These are phyloP conservation scores for Saccharomycopsis schoenii DNA, from an alignment of 805 yeast genomes.

Conservation along the genomic window DNA sequence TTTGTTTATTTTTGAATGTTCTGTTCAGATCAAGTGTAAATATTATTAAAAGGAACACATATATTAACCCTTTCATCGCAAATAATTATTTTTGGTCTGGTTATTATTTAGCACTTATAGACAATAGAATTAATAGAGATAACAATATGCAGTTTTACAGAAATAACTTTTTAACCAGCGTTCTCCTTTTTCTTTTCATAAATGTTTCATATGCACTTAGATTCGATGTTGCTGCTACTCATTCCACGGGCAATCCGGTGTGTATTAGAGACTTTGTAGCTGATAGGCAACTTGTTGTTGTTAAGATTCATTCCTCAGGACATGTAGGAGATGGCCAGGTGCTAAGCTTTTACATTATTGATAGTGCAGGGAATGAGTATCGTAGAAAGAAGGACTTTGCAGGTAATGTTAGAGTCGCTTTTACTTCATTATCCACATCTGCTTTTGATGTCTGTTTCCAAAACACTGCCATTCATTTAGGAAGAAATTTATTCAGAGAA, in stretches of 20 bases:
- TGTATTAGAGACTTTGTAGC: slow-evolving; percentile 90
- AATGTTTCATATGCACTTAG: slow-evolving; percentile 10
- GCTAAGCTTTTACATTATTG: slow-evolving; percentile 57
- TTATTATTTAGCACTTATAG: neutral
- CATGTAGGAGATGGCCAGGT: slow-evolving; percentile 78
- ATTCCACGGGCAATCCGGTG: slow-evolving; percentile 33
- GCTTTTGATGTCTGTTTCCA: slow-evolving; percentile 90
- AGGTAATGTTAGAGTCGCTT: slow-evolving; percentile 65
- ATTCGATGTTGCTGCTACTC: slow-evolving; percentile 16
- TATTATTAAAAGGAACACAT: too few species aligned
- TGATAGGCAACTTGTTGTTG: slow-evolving; percentile 80
- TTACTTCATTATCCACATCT: slow-evolving; percentile 73
- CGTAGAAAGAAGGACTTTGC: slow-evolving; percentile 68
- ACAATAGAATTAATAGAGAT: neutral
- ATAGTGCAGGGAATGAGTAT: slow-evolving; percentile 77
- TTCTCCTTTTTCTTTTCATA: neutral
- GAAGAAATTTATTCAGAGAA: slow-evolving; percentile 47
- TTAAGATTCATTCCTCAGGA: slow-evolving; percentile 69
- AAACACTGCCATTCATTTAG: slow-evolving; percentile 38
- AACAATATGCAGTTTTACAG: neutral
- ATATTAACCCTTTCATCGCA: too few species aligned
- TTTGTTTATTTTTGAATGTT: too few species aligned
- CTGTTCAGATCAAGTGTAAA: too few species aligned
- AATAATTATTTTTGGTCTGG: neutral
- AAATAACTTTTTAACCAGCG: neutral